Conservation (phyloP, 2,329 filamentous ascomycete species). For the Cladosporium sp. region DNA sequence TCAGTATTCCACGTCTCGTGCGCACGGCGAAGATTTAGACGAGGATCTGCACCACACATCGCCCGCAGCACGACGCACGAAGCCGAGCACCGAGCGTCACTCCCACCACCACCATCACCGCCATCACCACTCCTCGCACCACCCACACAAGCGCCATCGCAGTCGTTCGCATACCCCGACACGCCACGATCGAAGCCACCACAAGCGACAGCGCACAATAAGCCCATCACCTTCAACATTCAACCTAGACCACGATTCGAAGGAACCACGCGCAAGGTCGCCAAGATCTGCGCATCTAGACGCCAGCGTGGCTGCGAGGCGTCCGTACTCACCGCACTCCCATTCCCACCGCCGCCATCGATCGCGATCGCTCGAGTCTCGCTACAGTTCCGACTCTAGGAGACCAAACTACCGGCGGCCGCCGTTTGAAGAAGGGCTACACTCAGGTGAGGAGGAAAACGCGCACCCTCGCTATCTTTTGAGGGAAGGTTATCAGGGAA, state of each 20-base stretch:
- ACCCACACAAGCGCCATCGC: slow-evolving; percentile 19
- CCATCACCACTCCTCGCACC: slow-evolving; percentile 14
- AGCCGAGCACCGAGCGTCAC: slow-evolving; percentile 2
- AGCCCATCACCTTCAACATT: background rate
- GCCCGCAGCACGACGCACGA: slow-evolving; percentile 11
- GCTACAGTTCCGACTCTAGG: slow-evolving; percentile 30
- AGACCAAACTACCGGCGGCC: slow-evolving; percentile 20
- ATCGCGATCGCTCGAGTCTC: slow-evolving; percentile 38
- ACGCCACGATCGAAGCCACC: slow-evolving; percentile 14
- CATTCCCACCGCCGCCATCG: slow-evolving; percentile 32
- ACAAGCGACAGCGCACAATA: slow-evolving; percentile 8
- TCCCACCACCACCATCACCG: slow-evolving; percentile 13
- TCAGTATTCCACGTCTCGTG: background rate
- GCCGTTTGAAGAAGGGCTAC: slow-evolving; percentile 17
- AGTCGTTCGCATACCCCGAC: slow-evolving; percentile 20
- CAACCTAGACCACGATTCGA: slow-evolving; percentile 26
- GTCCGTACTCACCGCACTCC: slow-evolving; percentile 31
- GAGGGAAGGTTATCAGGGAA: slow-evolving; percentile 4
- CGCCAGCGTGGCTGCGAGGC: slow-evolving; percentile 20
- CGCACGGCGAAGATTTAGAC: background rate
- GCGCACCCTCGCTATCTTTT: slow-evolving; percentile 2
- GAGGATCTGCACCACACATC: slow-evolving; percentile 11
- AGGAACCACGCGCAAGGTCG: slow-evolving; percentile 30
- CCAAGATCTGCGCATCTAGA: slow-evolving; percentile 23
- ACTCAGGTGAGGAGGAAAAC: slow-evolving; percentile 18